Conservation (phyloP, 2,329 filamentous ascomycete species). For the Exophiala sideris region DNA sequence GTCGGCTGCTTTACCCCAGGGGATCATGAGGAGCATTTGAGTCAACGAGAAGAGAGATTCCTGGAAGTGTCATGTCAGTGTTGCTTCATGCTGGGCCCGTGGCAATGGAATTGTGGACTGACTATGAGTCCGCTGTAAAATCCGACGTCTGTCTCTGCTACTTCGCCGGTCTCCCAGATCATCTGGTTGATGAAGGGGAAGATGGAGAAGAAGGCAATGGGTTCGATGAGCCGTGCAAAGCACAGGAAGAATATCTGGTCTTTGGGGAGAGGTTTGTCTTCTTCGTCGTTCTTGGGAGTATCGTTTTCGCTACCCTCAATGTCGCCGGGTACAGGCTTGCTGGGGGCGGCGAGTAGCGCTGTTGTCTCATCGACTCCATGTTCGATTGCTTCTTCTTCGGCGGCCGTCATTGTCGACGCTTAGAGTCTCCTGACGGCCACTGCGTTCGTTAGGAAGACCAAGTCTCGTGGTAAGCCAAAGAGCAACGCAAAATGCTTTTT, state of each 20-base stretch:
- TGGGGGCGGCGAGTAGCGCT: constrained; percentile 15
- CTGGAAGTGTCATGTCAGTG: constrained; percentile 15
- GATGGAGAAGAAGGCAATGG: constrained; percentile 78
- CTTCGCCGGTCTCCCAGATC: constrained; percentile 63
- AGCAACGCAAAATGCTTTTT: no score
- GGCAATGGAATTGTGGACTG: constrained; percentile 34
- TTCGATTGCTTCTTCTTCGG: constrained; percentile 9
- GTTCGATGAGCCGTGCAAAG: constrained; percentile 69
- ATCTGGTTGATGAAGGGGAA: constrained; percentile 78
- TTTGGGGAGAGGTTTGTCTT: constrained; percentile 49
- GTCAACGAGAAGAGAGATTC: constrained; percentile 67
- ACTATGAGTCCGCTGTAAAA: constrained; percentile 78
- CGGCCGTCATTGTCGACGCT: constrained; percentile 8
- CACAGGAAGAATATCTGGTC: constrained; percentile 70
- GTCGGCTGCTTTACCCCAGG: constrained; percentile 68
- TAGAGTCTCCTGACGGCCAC: neutral
- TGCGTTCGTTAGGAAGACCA: neutral
- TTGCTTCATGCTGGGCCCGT: neutral
- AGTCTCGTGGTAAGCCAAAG: no score
- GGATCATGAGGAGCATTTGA: constrained; percentile 74
- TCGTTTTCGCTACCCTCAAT: neutral
- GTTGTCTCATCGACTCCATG: constrained; percentile 21
- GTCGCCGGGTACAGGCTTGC: neutral
- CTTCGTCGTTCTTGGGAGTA: constrained; percentile 2
- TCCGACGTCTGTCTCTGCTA: constrained; percentile 65